phyloP scores from a whole-genome alignment of 2,329 filamentous ascomycete genomes.

The Trichophyton rubrum region DNA sequence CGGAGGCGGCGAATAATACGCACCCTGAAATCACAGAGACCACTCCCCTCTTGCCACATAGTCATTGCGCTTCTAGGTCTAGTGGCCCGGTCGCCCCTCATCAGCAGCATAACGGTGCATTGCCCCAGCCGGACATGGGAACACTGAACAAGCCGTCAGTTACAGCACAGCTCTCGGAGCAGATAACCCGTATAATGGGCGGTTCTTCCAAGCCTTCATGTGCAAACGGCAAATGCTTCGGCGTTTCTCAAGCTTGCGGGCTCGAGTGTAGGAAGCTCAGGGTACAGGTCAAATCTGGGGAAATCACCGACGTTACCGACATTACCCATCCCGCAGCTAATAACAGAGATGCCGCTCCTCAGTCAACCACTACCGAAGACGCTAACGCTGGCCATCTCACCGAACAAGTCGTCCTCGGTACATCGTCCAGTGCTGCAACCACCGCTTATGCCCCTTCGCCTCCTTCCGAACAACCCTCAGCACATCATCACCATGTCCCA shows the following conservation, averaged over 20 bases:
- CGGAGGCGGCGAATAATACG: conserved; percentile 15
- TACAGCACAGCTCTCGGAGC: conserved; percentile 8
- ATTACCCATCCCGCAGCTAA: conserved; percentile 1
- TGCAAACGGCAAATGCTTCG: conserved; percentile 48
- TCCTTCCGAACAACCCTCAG: conserved; percentile 22
- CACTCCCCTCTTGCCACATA: conserved; percentile 5
- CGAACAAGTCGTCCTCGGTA: not conserved
- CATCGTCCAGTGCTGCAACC: not conserved
- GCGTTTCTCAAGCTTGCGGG: conserved; percentile 50
- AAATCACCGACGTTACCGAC: not conserved
- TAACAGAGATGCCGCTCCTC: not conserved
- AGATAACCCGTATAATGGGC: conserved; percentile 11
- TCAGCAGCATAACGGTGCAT: not conserved
- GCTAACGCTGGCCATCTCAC: not conserved
- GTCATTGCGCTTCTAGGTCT: not conserved
- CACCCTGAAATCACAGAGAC: conserved; percentile 9
- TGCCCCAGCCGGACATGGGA: not conserved
- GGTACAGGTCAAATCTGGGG: conserved; percentile 11
- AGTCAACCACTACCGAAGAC: not conserved
- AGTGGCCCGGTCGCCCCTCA: not conserved
- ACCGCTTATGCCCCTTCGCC: conserved; percentile 3
- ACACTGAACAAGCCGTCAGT: conserved; percentile 4
- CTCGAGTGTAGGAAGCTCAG: conserved; percentile 45
- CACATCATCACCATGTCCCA: conserved; percentile 88
- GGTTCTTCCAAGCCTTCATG: conserved; percentile 24